Base-by-base conservation (phyloP, 164 flowering plant species). In the Piper longum region DNA sequence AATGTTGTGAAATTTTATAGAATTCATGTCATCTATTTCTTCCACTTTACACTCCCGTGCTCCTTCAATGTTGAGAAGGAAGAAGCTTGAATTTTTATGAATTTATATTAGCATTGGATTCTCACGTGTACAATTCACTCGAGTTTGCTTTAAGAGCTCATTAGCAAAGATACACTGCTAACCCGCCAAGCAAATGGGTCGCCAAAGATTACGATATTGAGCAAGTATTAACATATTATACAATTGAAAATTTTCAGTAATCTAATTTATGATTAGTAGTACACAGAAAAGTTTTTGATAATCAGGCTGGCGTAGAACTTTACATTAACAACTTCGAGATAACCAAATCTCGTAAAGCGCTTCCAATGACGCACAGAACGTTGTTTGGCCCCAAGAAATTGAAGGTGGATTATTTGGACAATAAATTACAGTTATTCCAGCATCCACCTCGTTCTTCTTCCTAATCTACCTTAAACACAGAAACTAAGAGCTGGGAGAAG, bases 401-500 rank as follows among this genome's bases (percentile, higher is more conserved):
- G 3, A 48, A 48, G 14, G 14, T 12, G 9, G 52, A 48, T 9
- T 8, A 48, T 48, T 48, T 48, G 52, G 14, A 48, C 14, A 48
- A 48, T 48, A 48, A 26, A 48, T 48, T 48, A 48, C 11, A 48
- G 52, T 48, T 48, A 48, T 14, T 48, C 14, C 52, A 48, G 14
- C 12, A 48, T 48, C 52, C 8, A 48, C 9, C 14, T 48, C 14
- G 43, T 41, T 43, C 51, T 62, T 41, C 41, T 66, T 54, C 16
- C 16, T 54, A 55, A 61, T 9, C 83, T 85, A 93, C 64, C 85
- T 81, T 66, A 93, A 70, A 73, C 80, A 93, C 69, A 93, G 75
- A 89, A 65, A 86, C 82, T 76, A 93, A 72, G 64, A 93, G 80
- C 69, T 93, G 96, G 16, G 92, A 88, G 66, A 93, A 71, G 59